phyloP scores from a whole-genome alignment of 495 filamentous ascomycete species.

The Aspergillus sclerotioniger region DNA sequence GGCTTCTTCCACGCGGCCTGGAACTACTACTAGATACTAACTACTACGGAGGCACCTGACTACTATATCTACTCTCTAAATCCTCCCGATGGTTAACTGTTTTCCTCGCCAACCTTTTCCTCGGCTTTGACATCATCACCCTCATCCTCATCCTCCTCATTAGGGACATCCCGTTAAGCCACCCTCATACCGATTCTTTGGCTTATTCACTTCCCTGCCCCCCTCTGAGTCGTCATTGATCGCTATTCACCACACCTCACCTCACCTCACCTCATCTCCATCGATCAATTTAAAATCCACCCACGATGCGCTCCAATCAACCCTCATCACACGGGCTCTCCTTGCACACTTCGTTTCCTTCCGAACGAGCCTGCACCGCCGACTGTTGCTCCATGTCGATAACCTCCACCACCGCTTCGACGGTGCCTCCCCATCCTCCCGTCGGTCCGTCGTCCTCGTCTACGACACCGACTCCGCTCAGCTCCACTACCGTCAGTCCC shows the following conservation, averaged over 20 bases:
- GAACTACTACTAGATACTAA: too few relatives aligned
- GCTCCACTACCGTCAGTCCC: conserved; percentile 25
- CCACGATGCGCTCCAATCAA: conserved; percentile 21
- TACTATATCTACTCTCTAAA: too few relatives aligned
- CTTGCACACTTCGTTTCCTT: neutral
- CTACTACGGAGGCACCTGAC: neutral
- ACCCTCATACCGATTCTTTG: too few relatives aligned
- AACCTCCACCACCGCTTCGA: conserved; percentile 11
- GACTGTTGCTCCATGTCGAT: neutral
- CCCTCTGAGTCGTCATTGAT: too few relatives aligned
- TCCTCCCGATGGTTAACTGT: too few relatives aligned
- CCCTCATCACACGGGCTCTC: conserved; percentile 25
- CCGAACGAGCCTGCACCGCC: neutral
- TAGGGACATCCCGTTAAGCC: too few relatives aligned
- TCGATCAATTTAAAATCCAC: neutral
- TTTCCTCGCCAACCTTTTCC: too few relatives aligned
- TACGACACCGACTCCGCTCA: conserved; percentile 17
- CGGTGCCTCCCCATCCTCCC: conserved; percentile 22
- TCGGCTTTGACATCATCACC: too few relatives aligned
- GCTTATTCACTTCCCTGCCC: too few relatives aligned
- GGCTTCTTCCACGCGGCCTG: conserved; percentile 1
- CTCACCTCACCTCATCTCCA: too few relatives aligned
- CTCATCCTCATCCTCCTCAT: too few relatives aligned
- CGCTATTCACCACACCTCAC: too few relatives aligned
- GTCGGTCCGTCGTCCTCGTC: conserved; percentile 16